phyloP scores from a whole-genome alignment of 1,139 yeast species.

The Geotrichum reessii region DNA sequence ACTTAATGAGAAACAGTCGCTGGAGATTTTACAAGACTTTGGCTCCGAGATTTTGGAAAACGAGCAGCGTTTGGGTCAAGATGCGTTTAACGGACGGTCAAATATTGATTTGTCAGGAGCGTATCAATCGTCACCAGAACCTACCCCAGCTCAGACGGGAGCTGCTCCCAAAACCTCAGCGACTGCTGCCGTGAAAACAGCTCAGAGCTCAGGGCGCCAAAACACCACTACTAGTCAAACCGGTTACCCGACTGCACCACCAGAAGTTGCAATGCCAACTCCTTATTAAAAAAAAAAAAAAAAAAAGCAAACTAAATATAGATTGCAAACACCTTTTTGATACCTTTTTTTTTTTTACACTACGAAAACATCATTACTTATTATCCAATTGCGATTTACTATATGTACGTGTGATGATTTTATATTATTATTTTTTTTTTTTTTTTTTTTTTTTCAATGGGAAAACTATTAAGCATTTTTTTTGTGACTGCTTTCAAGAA shows the following conservation, averaged over 20 bases:
- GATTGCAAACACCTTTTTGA: too few relatives aligned
- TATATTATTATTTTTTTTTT: too few relatives aligned
- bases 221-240: not conserved
- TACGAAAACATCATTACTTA: too few relatives aligned
- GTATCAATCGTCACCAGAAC: not conserved
- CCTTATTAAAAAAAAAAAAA: not conserved
- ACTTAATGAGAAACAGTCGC: constrained; percentile 12
- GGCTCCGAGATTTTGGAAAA: constrained; percentile 5
- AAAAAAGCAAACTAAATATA: too few relatives aligned
- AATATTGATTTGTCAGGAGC: not conserved
- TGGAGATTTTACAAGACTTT: constrained; percentile 7
- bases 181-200: not conserved
- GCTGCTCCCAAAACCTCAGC: too few relatives aligned
- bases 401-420: too few relatives aligned
- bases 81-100: constrained; percentile 1
- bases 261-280: not conserved
- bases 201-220: not conserved
- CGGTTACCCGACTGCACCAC: not conserved
- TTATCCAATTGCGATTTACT: too few relatives aligned
- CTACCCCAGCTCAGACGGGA: too few relatives aligned
- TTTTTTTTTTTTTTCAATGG: too few relatives aligned
- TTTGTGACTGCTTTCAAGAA: not conserved
- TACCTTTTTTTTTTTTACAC: too few relatives aligned
- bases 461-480: not conserved
- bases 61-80: constrained; percentile 10